Evolutionary conservation across 2,329 filamentous ascomycete species (phyloP).

Genomic region (Zymoseptoria ardabiliae): DNA sequence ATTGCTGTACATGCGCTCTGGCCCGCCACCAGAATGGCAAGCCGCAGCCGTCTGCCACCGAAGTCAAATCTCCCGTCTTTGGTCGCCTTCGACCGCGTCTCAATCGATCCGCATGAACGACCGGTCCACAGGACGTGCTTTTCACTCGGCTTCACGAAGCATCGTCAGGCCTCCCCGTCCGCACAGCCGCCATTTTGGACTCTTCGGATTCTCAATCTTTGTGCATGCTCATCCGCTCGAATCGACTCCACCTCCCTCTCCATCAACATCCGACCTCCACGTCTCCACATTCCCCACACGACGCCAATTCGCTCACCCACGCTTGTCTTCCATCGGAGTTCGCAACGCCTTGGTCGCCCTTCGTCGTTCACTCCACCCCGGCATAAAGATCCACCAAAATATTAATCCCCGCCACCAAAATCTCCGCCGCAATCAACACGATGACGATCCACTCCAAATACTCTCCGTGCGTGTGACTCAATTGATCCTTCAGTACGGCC

Average conservation of each 20-base stretch:
- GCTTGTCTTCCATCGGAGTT: background rate
- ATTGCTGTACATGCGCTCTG: background rate
- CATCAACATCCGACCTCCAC: background rate
- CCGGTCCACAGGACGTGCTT: background rate
- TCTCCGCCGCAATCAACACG: constrained; percentile 89
- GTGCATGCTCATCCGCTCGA: background rate
- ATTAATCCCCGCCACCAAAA: constrained; percentile 76
- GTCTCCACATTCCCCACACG: background rate
- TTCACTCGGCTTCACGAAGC: background rate
- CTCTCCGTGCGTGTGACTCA: constrained; percentile 80
- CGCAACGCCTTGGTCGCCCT: background rate
- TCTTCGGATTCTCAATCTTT: background rate
- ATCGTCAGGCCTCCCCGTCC: background rate
- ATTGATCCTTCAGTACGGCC: constrained; percentile 87
- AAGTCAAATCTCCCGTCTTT: too few species aligned
- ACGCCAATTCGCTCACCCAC: background rate
- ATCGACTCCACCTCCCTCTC: background rate
- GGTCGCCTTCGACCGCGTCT: background rate
- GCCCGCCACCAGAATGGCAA: too few species aligned
- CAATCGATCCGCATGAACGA: background rate
- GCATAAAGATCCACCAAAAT: constrained; percentile 92
- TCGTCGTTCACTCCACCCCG: constrained; percentile 23
- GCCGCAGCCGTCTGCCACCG: too few species aligned
- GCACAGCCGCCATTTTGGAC: background rate
- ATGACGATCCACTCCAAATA: constrained; percentile 63